Evolutionary conservation across 306 rosid species (phyloP).

Genomic region (Alnus rubra): DNA sequence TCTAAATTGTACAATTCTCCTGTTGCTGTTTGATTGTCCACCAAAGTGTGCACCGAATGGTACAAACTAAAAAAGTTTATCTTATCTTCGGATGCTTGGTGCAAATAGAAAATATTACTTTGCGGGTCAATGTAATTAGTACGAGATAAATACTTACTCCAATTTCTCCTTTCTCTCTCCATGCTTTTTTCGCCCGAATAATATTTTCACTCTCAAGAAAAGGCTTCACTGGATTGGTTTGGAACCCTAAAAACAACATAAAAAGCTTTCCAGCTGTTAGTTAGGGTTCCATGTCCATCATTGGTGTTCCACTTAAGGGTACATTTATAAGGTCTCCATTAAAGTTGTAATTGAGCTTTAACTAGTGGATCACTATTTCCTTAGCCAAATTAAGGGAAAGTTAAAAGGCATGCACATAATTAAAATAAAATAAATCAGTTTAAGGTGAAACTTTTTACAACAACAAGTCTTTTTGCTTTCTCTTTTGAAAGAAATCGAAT

Average conservation of each 20-base stretch:
- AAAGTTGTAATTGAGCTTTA: neutral
- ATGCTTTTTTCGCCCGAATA: neutral
- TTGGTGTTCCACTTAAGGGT: conserved; percentile 2
- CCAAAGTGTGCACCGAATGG: neutral
- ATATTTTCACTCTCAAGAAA: neutral
- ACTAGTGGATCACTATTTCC: conserved; percentile 10
- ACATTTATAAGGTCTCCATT: neutral
- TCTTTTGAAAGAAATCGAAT: conserved; percentile 14
- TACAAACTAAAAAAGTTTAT: neutral
- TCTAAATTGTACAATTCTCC: neutral
- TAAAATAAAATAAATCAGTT: neutral
- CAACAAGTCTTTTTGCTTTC: neutral
- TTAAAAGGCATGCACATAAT: too few relatives aligned
- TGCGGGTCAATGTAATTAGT: neutral
- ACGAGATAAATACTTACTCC: neutral
- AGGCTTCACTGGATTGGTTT: neutral
- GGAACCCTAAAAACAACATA: conserved; percentile 1
- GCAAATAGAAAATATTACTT: neutral
- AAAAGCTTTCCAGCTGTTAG: conserved; percentile 25
- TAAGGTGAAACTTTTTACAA: neutral
- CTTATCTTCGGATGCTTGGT: too few relatives aligned
- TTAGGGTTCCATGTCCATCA: conserved; percentile 20
- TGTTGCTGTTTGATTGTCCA: neutral
- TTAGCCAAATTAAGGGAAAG: neutral
- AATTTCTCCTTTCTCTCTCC: neutral